These are phyloP conservation scores for Fusarium sp. DNA, from an alignment of 2,329 filamentous ascomycete species.

Conservation along the genomic window DNA sequence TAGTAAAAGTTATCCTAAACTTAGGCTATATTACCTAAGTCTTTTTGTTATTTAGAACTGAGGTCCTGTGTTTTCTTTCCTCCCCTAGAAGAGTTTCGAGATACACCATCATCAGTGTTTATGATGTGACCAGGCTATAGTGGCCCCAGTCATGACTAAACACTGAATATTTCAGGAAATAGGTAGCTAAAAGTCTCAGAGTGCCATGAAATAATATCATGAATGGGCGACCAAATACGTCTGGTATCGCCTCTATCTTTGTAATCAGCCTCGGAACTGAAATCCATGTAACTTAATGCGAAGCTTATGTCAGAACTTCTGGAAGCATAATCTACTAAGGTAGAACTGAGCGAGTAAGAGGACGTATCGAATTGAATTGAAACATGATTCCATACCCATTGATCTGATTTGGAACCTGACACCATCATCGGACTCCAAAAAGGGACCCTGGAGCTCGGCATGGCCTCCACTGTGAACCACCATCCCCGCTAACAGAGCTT, in stretches of 20 bases:
- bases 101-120: conserved; percentile 10
- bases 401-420: conserved; percentile 4
- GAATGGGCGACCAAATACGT: background rate
- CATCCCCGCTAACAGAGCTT: conserved; percentile 25
- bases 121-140: conserved; percentile 9
- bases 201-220: background rate
- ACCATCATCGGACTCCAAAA: background rate
- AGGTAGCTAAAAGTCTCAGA: background rate
- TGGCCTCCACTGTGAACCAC: background rate
- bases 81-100: background rate
- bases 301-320: background rate
- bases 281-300: background rate
- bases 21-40: no score
- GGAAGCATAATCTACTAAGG: background rate
- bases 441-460: conserved; percentile 9
- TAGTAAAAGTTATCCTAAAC: no score
- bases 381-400: conserved; percentile 27
- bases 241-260: background rate
- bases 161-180: background rate
- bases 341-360: background rate
- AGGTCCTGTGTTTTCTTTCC: no score
- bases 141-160: background rate
- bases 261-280: background rate
- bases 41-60: no score
- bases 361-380: background rate